Evolutionary conservation across 139 green algal genomes (phyloP).

Genomic region (Volvox reticuliferus): DNA sequence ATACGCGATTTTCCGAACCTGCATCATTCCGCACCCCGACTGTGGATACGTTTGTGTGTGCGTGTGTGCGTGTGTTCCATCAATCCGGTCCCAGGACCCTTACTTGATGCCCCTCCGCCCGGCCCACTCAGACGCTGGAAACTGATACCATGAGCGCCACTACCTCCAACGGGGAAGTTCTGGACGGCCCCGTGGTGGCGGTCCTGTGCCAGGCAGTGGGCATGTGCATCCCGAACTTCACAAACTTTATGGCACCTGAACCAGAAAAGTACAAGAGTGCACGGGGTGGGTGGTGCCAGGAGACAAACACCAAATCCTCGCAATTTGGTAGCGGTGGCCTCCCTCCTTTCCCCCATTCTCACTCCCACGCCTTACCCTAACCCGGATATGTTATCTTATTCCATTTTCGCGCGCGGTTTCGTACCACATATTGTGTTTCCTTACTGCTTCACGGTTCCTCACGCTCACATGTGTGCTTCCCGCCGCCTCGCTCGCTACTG

Average conservation of each 20-base stretch:
- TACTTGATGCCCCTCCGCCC: too few species aligned
- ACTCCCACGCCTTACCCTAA: neutral
- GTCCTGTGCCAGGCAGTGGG: conserved; percentile 50
- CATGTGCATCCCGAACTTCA: neutral
- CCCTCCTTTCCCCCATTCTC: too few species aligned
- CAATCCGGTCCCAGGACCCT: too few species aligned
- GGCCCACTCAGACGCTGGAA: conserved; percentile 22
- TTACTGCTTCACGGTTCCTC: too few species aligned
- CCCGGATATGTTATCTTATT: neutral
- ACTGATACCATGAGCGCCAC: neutral
- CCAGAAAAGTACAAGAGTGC: conserved; percentile 8
- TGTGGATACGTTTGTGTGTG: too few species aligned
- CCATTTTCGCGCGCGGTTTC: too few species aligned
- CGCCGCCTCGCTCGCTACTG: too few species aligned
- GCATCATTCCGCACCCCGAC: neutral
- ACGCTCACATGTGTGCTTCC: neutral
- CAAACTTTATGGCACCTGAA: conserved; percentile 39
- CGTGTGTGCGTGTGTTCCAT: too few species aligned
- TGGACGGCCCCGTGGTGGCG: conserved; percentile 14
- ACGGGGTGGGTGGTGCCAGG: conserved; percentile 26
- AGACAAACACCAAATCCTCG: too few species aligned
- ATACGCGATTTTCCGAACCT: neutral
- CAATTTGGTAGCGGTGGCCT: too few species aligned
- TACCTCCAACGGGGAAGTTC: neutral
- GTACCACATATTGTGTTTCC: too few species aligned